phyloP scores from a whole-genome alignment of 768 basidiomycete genomes.

The Lactarius quietus region DNA sequence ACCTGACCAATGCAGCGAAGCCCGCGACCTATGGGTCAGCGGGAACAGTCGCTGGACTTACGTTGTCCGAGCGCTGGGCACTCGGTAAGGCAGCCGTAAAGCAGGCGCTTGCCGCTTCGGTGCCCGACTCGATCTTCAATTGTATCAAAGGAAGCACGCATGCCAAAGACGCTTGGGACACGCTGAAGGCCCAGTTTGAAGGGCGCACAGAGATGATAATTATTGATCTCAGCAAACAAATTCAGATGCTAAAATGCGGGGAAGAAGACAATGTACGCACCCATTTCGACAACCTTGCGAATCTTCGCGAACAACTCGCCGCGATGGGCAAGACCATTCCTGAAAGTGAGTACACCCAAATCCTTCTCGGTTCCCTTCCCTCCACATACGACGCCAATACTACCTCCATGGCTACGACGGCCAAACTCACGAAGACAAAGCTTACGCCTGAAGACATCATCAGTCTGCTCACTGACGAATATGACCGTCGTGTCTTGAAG shows the following conservation, averaged over 20 bases:
- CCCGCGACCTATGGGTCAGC: conserved; percentile 20
- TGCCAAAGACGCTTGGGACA: too few relatives aligned
- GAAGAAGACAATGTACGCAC: conserved; percentile 34
- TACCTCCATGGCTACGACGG: conserved; percentile 31
- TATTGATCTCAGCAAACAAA: conserved; percentile 31
- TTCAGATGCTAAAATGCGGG: conserved; percentile 31
- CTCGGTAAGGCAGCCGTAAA: background rate
- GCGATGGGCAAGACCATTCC: too few relatives aligned
- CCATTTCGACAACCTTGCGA: conserved; percentile 30
- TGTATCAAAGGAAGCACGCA: background rate
- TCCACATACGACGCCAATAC: conserved; percentile 35
- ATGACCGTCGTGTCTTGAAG: background rate
- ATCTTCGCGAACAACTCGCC: conserved; percentile 35
- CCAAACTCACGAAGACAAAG: conserved; percentile 25
- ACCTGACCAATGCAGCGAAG: conserved; percentile 17
- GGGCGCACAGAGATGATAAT: conserved; percentile 31
- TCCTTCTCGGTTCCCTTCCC: conserved; percentile 38
- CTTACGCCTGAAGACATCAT: background rate
- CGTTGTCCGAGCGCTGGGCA: background rate
- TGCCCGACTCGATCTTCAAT: background rate
- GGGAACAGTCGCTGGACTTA: conserved; percentile 22
- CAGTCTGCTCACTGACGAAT: too few relatives aligned
- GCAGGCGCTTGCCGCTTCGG: background rate
- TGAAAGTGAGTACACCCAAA: conserved; percentile 34
- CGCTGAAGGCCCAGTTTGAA: conserved; percentile 31